Conservation (phyloP, 2,329 filamentous ascomycete species). For the Penicillium digitatum region DNA sequence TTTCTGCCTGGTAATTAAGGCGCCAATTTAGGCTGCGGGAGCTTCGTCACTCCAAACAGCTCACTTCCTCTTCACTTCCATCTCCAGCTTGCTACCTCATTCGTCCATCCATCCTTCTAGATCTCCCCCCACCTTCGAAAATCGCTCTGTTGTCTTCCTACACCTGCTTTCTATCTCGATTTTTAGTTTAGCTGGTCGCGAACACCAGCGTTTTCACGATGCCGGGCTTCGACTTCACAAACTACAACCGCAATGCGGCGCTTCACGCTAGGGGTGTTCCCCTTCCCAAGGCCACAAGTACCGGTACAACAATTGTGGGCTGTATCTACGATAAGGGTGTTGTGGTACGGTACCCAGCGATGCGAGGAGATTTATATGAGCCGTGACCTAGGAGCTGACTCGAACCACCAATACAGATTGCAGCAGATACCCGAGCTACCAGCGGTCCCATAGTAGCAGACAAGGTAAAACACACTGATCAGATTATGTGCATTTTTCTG, state of each 20-base stretch:
- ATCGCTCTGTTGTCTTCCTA: neutral
- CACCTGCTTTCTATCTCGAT: neutral
- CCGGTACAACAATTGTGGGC: slow-evolving; percentile 96
- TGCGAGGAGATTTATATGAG: neutral
- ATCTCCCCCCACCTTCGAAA: neutral
- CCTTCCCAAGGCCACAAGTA: slow-evolving; percentile 95
- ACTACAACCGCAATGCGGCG: slow-evolving; percentile 98
- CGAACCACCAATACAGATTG: slow-evolving; percentile 60
- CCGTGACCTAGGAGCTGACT: slow-evolving; percentile 18
- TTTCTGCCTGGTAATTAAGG: slow-evolving; percentile 24
- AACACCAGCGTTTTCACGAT: slow-evolving; percentile 53
- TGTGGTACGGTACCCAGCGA: slow-evolving; percentile 59
- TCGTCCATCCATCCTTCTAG: slow-evolving; percentile 23
- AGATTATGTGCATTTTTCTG: neutral
- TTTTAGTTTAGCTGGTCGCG: slow-evolving; percentile 6
- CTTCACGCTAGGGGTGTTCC: slow-evolving; percentile 92
- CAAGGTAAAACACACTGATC: slow-evolving; percentile 58
- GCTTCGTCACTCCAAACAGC: slow-evolving; percentile 43
- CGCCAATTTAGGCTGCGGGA: slow-evolving; percentile 35
- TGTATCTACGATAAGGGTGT: slow-evolving; percentile 96
- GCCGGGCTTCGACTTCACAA: slow-evolving; percentile 98
- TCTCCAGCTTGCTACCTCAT: slow-evolving; percentile 24
- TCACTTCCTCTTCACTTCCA: slow-evolving; percentile 32
- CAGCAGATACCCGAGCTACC: slow-evolving; percentile 95
- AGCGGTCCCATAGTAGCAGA: slow-evolving; percentile 97